Conservation (phyloP, 495 filamentous ascomycete species). For the Rhypophila decipiens region DNA sequence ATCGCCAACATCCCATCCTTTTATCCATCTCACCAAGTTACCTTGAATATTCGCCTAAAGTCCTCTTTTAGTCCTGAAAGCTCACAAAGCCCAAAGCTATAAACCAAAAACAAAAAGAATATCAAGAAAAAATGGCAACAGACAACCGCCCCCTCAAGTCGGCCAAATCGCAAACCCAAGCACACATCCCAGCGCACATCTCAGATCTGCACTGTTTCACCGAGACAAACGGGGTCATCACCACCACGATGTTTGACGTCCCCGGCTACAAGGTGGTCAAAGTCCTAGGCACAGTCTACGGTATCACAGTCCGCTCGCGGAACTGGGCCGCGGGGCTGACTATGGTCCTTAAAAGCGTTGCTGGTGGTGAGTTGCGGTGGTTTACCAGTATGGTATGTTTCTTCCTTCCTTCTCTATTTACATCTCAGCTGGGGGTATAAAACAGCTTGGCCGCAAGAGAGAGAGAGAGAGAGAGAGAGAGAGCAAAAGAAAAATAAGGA, state of each 20-base stretch:
- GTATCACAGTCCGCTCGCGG: constrained; percentile 51
- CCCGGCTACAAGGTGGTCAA: constrained; percentile 51
- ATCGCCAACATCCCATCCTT: too few relatives aligned
- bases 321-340: constrained; percentile 40
- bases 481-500: background rate
- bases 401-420: background rate
- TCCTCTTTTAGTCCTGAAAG: too few relatives aligned
- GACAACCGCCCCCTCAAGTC: constrained; percentile 12
- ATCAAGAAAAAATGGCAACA: constrained; percentile 14
- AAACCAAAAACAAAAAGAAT: too few relatives aligned
- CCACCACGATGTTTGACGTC: constrained; percentile 46
- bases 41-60: too few relatives aligned
- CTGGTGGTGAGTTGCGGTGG: constrained; percentile 51
- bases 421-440: too few relatives aligned
- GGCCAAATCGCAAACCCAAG: constrained; percentile 6
- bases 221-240: constrained; percentile 54
- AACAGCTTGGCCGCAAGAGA: too few relatives aligned
- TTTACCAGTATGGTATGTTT: constrained; percentile 44
- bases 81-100: too few relatives aligned
- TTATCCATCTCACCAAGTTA: too few relatives aligned
- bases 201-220: constrained; percentile 50
- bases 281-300: constrained; percentile 55
- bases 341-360: constrained; percentile 44
- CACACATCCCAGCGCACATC: constrained; percentile 26
- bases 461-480: too few relatives aligned